These are phyloP conservation scores for Verticillium albo-atrum DNA, from an alignment of 2,329 filamentous ascomycete species.

Conservation along the genomic window DNA sequence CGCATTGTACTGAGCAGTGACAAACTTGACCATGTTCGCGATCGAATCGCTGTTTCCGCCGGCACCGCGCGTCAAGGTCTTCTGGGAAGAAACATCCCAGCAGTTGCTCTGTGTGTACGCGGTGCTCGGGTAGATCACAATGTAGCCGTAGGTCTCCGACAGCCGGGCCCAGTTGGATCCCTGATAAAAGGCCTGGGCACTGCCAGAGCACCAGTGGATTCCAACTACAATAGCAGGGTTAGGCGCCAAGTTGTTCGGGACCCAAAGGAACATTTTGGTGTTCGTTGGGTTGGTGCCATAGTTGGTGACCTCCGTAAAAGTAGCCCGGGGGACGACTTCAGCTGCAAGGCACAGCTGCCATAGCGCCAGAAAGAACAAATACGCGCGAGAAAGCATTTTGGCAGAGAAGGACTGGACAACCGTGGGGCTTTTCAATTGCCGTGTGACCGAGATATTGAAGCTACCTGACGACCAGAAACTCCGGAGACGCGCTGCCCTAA, in stretches of 20 bases:
- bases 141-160: constrained; percentile 53
- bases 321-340: constrained; percentile 10
- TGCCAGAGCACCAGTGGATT: constrained; percentile 53
- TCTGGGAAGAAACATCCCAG: constrained; percentile 55
- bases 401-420: background rate
- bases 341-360: constrained; percentile 1
- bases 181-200: constrained; percentile 45
- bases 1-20: constrained; percentile 40
- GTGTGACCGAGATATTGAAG: too few species aligned
- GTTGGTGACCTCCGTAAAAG: constrained; percentile 11
- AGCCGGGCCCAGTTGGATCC: constrained; percentile 46
- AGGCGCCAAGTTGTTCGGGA: constrained; percentile 28
- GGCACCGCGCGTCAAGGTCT: constrained; percentile 43
- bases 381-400: background rate
- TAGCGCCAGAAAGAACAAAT: background rate
- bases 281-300: constrained; percentile 11
- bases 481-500: too few species aligned
- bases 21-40: constrained; percentile 49
- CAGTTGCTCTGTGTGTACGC: constrained; percentile 34
- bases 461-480: too few species aligned
- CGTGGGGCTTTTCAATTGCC: background rate
- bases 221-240: constrained; percentile 49
- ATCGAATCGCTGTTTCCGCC: constrained; percentile 47
- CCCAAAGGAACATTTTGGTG: constrained; percentile 21
- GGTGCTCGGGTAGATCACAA: constrained; percentile 43